phyloP scores from a whole-genome alignment of 2,329 filamentous ascomycete species.

The Chaetomium sp. region DNA sequence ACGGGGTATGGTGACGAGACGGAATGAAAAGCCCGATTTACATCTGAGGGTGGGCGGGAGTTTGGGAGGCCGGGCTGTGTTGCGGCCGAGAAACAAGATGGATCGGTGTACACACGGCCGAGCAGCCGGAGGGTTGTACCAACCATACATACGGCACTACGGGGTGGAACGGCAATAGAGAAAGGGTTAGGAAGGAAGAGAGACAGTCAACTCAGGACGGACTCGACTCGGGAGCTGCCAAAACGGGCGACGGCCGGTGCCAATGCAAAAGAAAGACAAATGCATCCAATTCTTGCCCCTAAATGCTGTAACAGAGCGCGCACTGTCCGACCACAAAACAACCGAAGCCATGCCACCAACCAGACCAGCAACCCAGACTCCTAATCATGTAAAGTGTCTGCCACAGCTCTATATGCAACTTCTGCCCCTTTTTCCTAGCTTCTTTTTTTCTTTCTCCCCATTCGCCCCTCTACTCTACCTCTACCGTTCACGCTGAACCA shows the following conservation, averaged over 20 bases:
- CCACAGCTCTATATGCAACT: conserved; percentile 12
- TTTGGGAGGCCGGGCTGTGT: neutral
- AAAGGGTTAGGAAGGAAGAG: conserved; percentile 12
- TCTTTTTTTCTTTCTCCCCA: neutral
- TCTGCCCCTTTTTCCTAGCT: neutral
- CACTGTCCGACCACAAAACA: neutral
- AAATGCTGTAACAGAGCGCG: neutral
- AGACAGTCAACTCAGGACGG: neutral
- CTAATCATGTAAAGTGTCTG: neutral
- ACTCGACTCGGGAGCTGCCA: neutral
- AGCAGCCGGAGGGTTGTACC: conserved; percentile 10
- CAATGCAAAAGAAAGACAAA: neutral
- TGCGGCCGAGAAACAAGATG: too few species aligned
- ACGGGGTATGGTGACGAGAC: conserved; percentile 62
- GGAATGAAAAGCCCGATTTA: conserved; percentile 28
- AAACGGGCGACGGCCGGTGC: neutral
- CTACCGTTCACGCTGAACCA: conserved; percentile 48
- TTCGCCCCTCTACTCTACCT: neutral
- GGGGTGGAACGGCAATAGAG: conserved; percentile 14
- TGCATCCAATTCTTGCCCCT: conserved; percentile 2
- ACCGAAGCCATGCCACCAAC: neutral
- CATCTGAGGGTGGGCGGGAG: neutral
- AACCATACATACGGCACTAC: conserved; percentile 30
- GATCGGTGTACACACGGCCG: neutral
- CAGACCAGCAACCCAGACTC: neutral